These are phyloP conservation scores for Zizania palustris DNA, from an alignment of 202 grass and related monocot species.

Conservation along the genomic window DNA sequence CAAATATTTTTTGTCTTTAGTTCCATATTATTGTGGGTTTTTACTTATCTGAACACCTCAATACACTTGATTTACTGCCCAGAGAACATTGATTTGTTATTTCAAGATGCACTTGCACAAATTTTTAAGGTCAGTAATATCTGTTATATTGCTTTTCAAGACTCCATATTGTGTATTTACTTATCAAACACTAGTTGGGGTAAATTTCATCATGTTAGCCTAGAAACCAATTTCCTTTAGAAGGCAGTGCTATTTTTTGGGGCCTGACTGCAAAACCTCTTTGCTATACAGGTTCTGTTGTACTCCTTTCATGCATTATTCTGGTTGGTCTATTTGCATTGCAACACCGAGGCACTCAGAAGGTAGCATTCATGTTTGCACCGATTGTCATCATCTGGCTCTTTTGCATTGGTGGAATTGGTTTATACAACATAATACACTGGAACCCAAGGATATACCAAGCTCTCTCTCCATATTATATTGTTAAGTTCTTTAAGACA, in stretches of 20 bases:
- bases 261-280: conserved; percentile 17
- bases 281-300: conserved; percentile 69
- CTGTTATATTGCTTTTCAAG: conserved; percentile 13
- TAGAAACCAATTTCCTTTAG: conserved; percentile 6
- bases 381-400: conserved; percentile 89
- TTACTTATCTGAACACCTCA: too few species aligned
- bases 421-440: conserved; percentile 79
- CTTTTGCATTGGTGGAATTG: conserved; percentile 74
- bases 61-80: too few species aligned
- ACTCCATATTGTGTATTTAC: background rate
- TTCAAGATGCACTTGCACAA: background rate
- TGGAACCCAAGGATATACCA: conserved; percentile 86
- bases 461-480: conserved; percentile 83
- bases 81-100: background rate
- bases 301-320: conserved; percentile 82
- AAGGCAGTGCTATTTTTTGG: background rate
- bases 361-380: conserved; percentile 92
- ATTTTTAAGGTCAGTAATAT: background rate
- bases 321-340: conserved; percentile 94
- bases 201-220: background rate
- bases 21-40: too few species aligned
- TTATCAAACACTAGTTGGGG: background rate
- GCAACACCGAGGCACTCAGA: conserved; percentile 92
- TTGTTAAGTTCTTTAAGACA: conserved; percentile 70
- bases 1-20: background rate